These are phyloP conservation scores for Pestalotiopsis sp. DNA, from an alignment of 2,329 filamentous ascomycete genomes.

Conservation along the genomic window DNA sequence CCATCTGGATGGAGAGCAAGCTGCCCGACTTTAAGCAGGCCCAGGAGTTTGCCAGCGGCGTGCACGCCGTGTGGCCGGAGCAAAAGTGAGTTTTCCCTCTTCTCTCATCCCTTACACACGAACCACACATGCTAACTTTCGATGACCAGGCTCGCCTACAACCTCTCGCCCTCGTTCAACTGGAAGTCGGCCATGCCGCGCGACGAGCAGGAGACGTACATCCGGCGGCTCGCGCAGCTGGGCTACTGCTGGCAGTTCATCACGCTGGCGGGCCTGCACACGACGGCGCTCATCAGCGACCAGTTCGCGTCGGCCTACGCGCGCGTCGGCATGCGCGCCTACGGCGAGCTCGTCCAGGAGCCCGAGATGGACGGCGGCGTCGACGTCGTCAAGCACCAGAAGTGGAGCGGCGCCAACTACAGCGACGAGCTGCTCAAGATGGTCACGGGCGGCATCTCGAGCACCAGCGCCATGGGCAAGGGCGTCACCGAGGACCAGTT, in stretches of 20 bases:
- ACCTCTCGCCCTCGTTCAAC: constrained; percentile 98
- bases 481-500: constrained; percentile 99
- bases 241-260: constrained; percentile 99
- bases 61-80: constrained; percentile 93
- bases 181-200: constrained; percentile 97
- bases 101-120: background rate
- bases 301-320: constrained; percentile 84
- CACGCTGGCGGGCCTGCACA: constrained; percentile 96
- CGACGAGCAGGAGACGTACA: constrained; percentile 95
- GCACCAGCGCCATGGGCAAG: constrained; percentile 94
- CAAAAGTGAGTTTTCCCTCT: constrained; percentile 72
- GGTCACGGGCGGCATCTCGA: constrained; percentile 90
- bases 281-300: constrained; percentile 89
- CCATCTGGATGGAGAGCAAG: constrained; percentile 99
- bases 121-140: background rate
- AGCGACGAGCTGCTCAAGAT: constrained; percentile 96
- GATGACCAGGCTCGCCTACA: constrained; percentile 79
- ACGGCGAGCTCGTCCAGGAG: constrained; percentile 96
- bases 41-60: constrained; percentile 88
- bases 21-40: constrained; percentile 90
- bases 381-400: constrained; percentile 98
- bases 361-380: constrained; percentile 90
- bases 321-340: constrained; percentile 87
- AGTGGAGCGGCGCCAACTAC: constrained; percentile 95
- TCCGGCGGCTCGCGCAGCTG: constrained; percentile 79